Percentiles rank a stretch among this genome's conserved stretches.
These are phyloP conservation scores for Silene noctiflora DNA, from an alignment of 179 eudicot species.

Conservation along the genomic window DNA sequence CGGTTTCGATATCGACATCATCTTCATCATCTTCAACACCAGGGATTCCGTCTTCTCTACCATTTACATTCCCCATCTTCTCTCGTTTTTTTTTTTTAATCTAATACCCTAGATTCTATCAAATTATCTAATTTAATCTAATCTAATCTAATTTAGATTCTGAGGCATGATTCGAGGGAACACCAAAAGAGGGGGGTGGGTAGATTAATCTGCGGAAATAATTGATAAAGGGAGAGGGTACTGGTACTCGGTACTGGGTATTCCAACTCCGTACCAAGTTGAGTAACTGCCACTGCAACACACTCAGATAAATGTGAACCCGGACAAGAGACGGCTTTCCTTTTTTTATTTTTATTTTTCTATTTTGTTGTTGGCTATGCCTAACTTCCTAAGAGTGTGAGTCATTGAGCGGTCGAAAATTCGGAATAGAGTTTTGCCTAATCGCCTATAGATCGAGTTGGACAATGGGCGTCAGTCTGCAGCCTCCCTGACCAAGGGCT, in stretches of 20 bases:
- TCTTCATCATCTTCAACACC: slow-evolving; percentile 32
- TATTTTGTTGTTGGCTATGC: too few species aligned
- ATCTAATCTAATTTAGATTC: not conserved
- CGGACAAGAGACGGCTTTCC: not conserved
- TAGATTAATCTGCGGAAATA: not conserved
- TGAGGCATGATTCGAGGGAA: not conserved
- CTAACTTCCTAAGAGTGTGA: too few species aligned
- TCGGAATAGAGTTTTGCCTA: too few species aligned
- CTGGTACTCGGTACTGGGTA: too few species aligned
- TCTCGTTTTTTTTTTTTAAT: not conserved
- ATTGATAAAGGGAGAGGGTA: too few species aligned
- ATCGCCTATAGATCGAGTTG: too few species aligned
- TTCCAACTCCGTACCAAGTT: not conserved
- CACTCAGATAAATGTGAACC: not conserved
- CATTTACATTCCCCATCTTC: slow-evolving; percentile 76
- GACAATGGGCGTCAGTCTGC: too few species aligned
- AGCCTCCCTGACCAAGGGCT: too few species aligned
- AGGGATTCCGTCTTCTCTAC: slow-evolving; percentile 52
- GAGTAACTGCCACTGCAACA: not conserved
- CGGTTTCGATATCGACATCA: slow-evolving; percentile 9
- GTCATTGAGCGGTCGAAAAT: too few species aligned
- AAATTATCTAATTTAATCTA: too few species aligned
- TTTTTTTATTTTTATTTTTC: too few species aligned
- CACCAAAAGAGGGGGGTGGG: not conserved
- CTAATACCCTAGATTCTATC: not conserved